Percentiles rank a stretch among this genome's conserved stretches.
These are phyloP conservation scores for Fusarium dlaminii DNA, from an alignment of 2,329 filamentous ascomycete species.

Conservation along the genomic window DNA sequence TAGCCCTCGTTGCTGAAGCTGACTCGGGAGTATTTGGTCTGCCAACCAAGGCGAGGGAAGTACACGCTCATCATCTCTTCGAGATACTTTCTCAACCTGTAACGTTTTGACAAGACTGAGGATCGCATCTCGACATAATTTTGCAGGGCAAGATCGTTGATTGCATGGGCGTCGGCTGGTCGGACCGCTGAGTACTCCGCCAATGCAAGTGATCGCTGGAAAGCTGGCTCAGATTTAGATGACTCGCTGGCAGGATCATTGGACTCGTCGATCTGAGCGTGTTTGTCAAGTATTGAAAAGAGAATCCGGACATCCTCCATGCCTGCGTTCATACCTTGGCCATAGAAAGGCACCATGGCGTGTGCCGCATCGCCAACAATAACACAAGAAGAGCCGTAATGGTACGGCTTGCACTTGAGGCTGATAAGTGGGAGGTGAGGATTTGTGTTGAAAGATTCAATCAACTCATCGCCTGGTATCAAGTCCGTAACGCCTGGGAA, in stretches of 20 bases:
- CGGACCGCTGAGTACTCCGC: conserved; percentile 79
- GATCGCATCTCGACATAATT: conserved; percentile 96
- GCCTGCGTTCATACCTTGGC: conserved; percentile 97
- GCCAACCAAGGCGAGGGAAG: conserved; percentile 82
- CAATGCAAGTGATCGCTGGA: conserved; percentile 72
- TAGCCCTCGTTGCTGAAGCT: conserved; percentile 96
- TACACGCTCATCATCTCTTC: conserved; percentile 85
- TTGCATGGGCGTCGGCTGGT: conserved; percentile 82
- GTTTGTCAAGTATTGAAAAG: conserved; percentile 81
- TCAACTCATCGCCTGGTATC: conserved; percentile 73
- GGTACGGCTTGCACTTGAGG: conserved; percentile 91
- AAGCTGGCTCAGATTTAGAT: conserved; percentile 55
- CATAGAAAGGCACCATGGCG: conserved; percentile 98
- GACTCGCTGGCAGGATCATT: conserved; percentile 52
- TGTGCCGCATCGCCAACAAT: conserved; percentile 95
- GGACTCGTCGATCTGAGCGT: conserved; percentile 59
- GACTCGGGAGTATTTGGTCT: conserved; percentile 90
- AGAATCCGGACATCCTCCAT: conserved; percentile 93
- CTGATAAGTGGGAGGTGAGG: conserved; percentile 93
- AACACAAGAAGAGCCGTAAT: conserved; percentile 79
- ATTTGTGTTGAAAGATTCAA: conserved; percentile 79
- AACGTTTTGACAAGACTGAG: conserved; percentile 80
- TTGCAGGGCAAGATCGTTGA: conserved; percentile 89
- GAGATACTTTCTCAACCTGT: conserved; percentile 82
- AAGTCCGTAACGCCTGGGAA: conserved; percentile 87